Conservation (phyloP, 129 eudicot genomes). For the Lonicera japonica region DNA sequence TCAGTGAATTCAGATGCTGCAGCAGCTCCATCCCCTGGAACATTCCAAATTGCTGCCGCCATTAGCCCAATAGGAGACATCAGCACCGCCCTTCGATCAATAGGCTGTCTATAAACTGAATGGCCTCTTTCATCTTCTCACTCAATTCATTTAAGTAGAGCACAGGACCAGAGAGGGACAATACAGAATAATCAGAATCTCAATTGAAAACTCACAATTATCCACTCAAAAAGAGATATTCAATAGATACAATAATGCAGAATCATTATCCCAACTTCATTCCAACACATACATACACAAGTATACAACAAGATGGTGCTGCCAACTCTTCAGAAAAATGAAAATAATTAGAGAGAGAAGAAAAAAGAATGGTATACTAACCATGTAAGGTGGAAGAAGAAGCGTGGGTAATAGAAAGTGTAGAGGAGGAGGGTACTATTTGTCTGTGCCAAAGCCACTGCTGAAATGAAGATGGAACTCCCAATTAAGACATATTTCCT, state of each 20-base stretch:
- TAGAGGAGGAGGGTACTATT: background rate
- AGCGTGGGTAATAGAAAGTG: background rate
- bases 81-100: slow-evolving; percentile 44
- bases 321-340: no score
- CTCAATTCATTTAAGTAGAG: background rate
- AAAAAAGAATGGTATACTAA: background rate
- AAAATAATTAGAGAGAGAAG: background rate
- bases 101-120: slow-evolving; percentile 14
- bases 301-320: no score
- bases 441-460: background rate
- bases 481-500: background rate
- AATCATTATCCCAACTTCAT: no score
- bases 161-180: background rate
- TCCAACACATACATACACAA: no score
- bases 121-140: slow-evolving; percentile 26
- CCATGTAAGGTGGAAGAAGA: slow-evolving; percentile 1
- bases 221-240: background rate
- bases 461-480: slow-evolving; percentile 2
- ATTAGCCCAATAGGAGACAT: slow-evolving; percentile 49
- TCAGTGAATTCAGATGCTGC: slow-evolving; percentile 67
- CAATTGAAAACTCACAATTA: background rate
- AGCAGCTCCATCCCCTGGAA: slow-evolving; percentile 33
- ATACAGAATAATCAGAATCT: background rate
- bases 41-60: slow-evolving; percentile 22
- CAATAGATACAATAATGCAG: background rate